These are phyloP conservation scores for Phytophthora cryptogea DNA, from an alignment of 352 stramenopile species.

Conservation along the genomic window DNA sequence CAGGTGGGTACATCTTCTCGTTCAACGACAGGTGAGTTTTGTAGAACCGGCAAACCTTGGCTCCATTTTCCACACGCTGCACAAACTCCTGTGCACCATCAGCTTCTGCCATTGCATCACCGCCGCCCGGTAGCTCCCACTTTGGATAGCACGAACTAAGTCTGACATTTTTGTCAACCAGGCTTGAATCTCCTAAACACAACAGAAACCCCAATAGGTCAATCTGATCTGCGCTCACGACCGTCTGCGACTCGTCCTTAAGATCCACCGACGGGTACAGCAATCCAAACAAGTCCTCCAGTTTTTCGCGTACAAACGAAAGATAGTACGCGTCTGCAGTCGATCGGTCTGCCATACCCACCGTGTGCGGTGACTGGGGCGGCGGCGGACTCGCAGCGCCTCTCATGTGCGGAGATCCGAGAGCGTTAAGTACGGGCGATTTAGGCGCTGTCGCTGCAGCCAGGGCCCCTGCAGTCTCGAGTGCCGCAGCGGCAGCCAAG, in stretches of 20 bases:
- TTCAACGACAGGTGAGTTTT: conserved; percentile 80
- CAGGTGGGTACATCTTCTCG: conserved; percentile 76
- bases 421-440: conserved; percentile 33
- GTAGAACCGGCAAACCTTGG: conserved; percentile 74
- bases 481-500: conserved; percentile 40
- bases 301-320: conserved; percentile 78
- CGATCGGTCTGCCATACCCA: conserved; percentile 80
- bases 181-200: conserved; percentile 49
- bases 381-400: conserved; percentile 64
- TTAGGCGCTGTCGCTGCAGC: conserved; percentile 25
- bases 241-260: conserved; percentile 51
- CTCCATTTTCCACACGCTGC: conserved; percentile 51
- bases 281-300: conserved; percentile 75
- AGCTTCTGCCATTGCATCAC: conserved; percentile 19
- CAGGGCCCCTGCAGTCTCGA: conserved; percentile 31
- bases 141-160: conserved; percentile 71
- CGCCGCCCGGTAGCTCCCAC: conserved; percentile 46
- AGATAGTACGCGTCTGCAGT: conserved; percentile 83
- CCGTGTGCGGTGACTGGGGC: conserved; percentile 71
- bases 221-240: conserved; percentile 66
- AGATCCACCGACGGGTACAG: conserved; percentile 66
- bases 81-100: conserved; percentile 23
- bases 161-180: conserved; percentile 59
- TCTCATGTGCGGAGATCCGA: conserved; percentile 56
- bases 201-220: conserved; percentile 80